phyloP scores from a whole-genome alignment of 352 stramenopile species.

The Globisporangium sylvaticum region DNA sequence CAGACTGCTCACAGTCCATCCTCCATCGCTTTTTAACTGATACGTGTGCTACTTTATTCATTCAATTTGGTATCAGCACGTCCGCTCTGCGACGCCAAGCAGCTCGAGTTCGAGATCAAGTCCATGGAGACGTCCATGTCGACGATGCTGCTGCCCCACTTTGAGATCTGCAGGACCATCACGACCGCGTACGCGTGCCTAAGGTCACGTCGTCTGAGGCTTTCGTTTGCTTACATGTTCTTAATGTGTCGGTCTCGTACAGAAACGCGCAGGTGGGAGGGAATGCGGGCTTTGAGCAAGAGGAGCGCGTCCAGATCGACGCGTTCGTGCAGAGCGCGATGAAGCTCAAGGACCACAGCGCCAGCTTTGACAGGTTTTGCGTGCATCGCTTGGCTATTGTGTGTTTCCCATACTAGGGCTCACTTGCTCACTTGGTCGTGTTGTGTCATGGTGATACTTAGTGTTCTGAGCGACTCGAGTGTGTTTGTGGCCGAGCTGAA shows the following conservation, averaged over 20 bases:
- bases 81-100: conserved; percentile 25
- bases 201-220: background rate
- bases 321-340: conserved; percentile 29
- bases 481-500: conserved; percentile 31
- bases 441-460: conserved; percentile 8
- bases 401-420: background rate
- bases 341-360: conserved; percentile 25
- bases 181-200: conserved; percentile 36
- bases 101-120: conserved; percentile 35
- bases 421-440: background rate
- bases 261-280: conserved; percentile 42
- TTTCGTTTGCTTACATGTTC: background rate
- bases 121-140: conserved; percentile 44
- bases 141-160: conserved; percentile 45
- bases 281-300: conserved; percentile 18
- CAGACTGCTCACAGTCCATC: background rate
- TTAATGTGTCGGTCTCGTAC: background rate
- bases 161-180: conserved; percentile 57
- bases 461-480: conserved; percentile 25
- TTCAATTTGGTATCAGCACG: conserved; percentile 22
- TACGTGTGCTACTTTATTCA: background rate
- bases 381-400: background rate
- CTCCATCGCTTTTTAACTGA: background rate
- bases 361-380: conserved; percentile 29
- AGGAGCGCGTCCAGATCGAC: conserved; percentile 27